Evolutionary conservation across 2,329 filamentous ascomycete species (phyloP), one percentile per base, ranked within the genome.

Genomic region (Metarhizium guizhouense): DNA sequence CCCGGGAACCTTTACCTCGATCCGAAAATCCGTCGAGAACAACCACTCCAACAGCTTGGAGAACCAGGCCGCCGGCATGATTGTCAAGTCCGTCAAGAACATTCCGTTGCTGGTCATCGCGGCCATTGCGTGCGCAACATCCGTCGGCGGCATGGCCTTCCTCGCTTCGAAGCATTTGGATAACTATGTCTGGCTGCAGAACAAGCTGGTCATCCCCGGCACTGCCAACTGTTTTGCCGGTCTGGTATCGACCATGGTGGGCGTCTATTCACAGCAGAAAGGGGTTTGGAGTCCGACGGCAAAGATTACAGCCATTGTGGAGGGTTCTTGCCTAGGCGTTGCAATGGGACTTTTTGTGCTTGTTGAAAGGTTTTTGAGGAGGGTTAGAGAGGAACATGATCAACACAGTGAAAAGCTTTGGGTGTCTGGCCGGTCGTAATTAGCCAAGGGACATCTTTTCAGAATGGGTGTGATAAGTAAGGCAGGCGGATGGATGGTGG

Each of bases 101-200:
- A 69, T 73, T n/a, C 72, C 68, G 1, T 64, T 77, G 8, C 65
- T 79, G 20, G 75, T 71, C 32, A 63, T 79, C 14, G 73, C 74
- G 1, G 73, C 71, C 16, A 64, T 72, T 8, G 72, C 73, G 34
- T 76, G 77, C 56, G 67, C 66, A 7, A 56, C 74, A 25, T 62
- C 64, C 11, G 52, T 61, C 40, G 43, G 60, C 2, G 65, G 76
- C 3, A 74, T 76, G 62, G 52, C 70, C 3, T 70, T 67, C 62
- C 65, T 82, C n/a, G 77, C 71, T 58, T 66, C 70, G 53, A 65
- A 68, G 20, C 76, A 76, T 66, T 65, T 72, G 43, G 61, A 64
- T 16, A 81, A 82, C 59, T 80, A 81, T 56, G 70, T 81, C 18
- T 83, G 77, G 79, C 67, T 81, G 25, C 68, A 79, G 8, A 78